Conservation (phyloP, 1,139 yeast genomes). For the Taiozyma sp. region DNA sequence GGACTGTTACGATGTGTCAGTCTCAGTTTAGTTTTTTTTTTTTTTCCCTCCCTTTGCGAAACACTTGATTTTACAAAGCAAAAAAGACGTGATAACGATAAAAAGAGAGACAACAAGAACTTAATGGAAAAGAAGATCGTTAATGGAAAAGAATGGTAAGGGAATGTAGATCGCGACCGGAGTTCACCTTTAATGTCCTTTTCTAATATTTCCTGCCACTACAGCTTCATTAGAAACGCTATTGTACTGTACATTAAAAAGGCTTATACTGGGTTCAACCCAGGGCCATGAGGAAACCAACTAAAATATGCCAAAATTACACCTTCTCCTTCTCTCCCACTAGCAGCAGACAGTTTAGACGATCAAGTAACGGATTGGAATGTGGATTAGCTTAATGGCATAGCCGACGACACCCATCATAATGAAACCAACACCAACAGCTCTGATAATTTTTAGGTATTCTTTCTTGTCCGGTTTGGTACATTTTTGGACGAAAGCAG, state of each 20-base stretch:
- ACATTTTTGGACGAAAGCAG: slow-evolving; percentile 84
- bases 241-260: slow-evolving; percentile 1
- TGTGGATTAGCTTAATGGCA: slow-evolving; percentile 82
- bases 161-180: background rate
- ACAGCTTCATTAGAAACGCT: background rate
- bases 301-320: background rate
- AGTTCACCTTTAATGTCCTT: background rate
- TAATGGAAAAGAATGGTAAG: too few species aligned
- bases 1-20: background rate
- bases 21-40: background rate
- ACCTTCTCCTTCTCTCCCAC: background rate
- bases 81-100: background rate
- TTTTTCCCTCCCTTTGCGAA: background rate
- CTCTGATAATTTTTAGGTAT: slow-evolving; percentile 82
- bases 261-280: background rate
- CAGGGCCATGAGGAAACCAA: background rate
- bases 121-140: background rate
- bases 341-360: slow-evolving; percentile 42
- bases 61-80: background rate
- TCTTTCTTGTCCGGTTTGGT: slow-evolving; percentile 90
- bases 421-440: slow-evolving; percentile 93
- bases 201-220: background rate
- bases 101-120: background rate
- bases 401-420: slow-evolving; percentile 99
- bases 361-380: slow-evolving; percentile 95